These are phyloP conservation scores for Candida parachauliodes DNA, from an alignment of 805 yeast species.

Conservation along the genomic window DNA sequence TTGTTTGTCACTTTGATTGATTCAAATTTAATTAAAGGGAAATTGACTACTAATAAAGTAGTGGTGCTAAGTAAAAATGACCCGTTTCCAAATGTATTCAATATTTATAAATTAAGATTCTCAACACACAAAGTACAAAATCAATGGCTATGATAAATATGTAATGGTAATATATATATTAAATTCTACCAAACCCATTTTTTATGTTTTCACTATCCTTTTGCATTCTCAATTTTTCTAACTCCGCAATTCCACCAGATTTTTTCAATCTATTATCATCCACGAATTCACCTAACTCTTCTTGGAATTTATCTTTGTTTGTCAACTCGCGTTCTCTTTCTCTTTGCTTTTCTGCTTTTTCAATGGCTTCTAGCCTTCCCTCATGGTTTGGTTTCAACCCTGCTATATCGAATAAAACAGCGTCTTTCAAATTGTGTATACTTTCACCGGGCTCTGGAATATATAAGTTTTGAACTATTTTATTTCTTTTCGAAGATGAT, in stretches of 20 bases:
- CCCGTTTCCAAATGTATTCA: conserved; percentile 37
- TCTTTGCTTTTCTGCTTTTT: conserved; percentile 78
- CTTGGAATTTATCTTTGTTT: conserved; percentile 65
- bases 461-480: conserved; percentile 39
- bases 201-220: conserved; percentile 73
- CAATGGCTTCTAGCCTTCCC: conserved; percentile 81
- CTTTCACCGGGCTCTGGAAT: conserved; percentile 63
- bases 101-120: conserved; percentile 21
- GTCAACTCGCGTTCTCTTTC: conserved; percentile 62
- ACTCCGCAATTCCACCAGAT: conserved; percentile 86
- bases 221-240: conserved; percentile 63
- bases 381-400: conserved; percentile 83
- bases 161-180: conserved; percentile 1
- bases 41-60: conserved; percentile 39
- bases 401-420: conserved; percentile 74
- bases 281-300: conserved; percentile 82
- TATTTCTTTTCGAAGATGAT: conserved; percentile 40
- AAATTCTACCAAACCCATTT: conserved; percentile 33
- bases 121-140: conserved; percentile 6
- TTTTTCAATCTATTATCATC: conserved; percentile 71
- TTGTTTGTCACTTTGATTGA: conserved; percentile 49
- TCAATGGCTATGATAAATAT: conserved; percentile 3
- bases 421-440: conserved; percentile 61
- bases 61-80: conserved; percentile 41
- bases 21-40: conserved; percentile 52